Base-by-base conservation (phyloP, 331 rosid species). In the Acacia concinna region DNA sequence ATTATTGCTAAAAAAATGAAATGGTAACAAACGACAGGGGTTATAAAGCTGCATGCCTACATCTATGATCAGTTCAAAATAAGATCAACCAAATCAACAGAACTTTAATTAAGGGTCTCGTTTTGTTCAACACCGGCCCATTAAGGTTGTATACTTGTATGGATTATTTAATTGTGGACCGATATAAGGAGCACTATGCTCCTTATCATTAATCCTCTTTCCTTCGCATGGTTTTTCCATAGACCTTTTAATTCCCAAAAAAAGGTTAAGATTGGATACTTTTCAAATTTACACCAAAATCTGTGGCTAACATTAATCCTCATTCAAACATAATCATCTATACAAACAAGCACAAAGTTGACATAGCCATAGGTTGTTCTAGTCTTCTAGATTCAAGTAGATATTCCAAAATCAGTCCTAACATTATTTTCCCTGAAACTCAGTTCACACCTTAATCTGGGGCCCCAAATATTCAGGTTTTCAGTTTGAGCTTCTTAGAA, bases 341-440 rank as follows among this genome's bases (percentile, higher is more conserved):
- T 32, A 37, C 17, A 72, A 56, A 54, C 44, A 13, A 5, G 35
- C 46, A 71, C 21, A 3, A 32, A 73, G 23, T n/a, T 38, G 38
- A 49, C 20, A 40, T 52, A 6, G 68, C 47, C 59, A 20, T 32
- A 52, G 13, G 28, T 4, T 17, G 34, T 62, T 51, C 21, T 35
- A 59, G 34, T 17, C 25, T 62, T 51, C 21, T 35, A 59, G 34
- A 73, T 40, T 77, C 31, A 66, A 66, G 74, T 21, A 20, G 51
- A 21, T 14, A 74, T 46, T 54, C 69, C 62, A 52, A 74, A 79
- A 80, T 28, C 65, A 44, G 38, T 6, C 20, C n/a, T n/a, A n/a
- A 6, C 46, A 69, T 69, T 56, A 62, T 13, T 38, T 38, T 5
- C 32, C 13, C 28, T 43, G 9, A 68, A 40, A 9, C 3, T 23